Evolutionary conservation across 192 early-diverging fungal genomes (phyloP).

Genomic region (Backusella liffmaniae): DNA sequence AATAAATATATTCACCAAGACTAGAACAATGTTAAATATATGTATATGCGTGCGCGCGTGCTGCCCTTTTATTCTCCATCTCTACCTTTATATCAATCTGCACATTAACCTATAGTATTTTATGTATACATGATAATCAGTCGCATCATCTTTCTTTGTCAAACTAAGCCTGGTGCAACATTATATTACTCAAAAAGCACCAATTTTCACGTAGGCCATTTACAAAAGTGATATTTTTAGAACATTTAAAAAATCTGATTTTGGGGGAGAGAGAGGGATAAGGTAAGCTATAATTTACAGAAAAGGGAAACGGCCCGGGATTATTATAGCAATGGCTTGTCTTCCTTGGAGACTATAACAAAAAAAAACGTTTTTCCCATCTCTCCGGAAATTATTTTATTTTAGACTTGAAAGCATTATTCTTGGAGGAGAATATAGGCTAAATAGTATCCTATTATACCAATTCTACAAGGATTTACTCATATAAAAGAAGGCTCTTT

Average conservation of each 20-base stretch:
- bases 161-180: background rate
- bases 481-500: background rate
- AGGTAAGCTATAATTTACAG: background rate
- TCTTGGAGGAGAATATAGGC: background rate
- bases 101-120: no score
- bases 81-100: background rate
- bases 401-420: background rate
- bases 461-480: background rate
- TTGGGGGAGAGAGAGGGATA: background rate
- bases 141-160: background rate
- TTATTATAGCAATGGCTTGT: background rate
- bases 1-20: background rate
- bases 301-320: background rate
- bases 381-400: background rate
- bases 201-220: background rate
- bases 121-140: background rate
- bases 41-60: background rate
- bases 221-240: conserved; percentile 2
- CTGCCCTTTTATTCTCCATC: background rate
- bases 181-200: background rate
- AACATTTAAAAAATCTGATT: background rate
- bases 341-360: background rate
- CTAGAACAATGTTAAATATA: background rate
- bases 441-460: background rate
- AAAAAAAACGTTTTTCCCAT: background rate